A percentile compares a stretch with the other conserved stretches of the same genome.
phyloP scores from a whole-genome alignment of 2,329 filamentous ascomycete species.

The Aspergillus fijiensis region DNA sequence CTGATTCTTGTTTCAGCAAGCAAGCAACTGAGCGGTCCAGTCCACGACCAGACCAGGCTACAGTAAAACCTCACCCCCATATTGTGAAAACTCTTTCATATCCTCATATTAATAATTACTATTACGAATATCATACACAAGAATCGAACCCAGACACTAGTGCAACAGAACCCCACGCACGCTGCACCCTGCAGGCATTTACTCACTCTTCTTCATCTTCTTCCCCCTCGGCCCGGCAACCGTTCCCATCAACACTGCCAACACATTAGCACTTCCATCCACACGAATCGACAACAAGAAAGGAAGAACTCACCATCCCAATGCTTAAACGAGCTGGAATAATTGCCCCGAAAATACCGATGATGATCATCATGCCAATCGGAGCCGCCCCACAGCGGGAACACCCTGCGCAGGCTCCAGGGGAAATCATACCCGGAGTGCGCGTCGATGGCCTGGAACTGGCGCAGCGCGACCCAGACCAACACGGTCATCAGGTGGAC shows the following conservation, averaged over 20 bases:
- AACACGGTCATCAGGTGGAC: slow-evolving; percentile 97
- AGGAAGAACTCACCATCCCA: slow-evolving; percentile 63
- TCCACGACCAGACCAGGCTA: too few relatives aligned
- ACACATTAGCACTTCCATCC: background rate
- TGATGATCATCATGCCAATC: slow-evolving; percentile 95
- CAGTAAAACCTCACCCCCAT: too few relatives aligned
- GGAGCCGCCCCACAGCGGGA: slow-evolving; percentile 91
- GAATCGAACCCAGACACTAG: background rate
- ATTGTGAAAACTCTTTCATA: too few relatives aligned
- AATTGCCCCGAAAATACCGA: slow-evolving; percentile 96
- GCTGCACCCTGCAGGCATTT: too few relatives aligned
- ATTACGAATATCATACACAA: background rate
- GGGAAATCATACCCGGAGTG: slow-evolving; percentile 98
- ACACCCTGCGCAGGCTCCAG: slow-evolving; percentile 84
- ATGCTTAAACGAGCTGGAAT: slow-evolving; percentile 93
- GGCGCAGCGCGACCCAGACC: slow-evolving; percentile 80
- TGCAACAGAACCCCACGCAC: too few relatives aligned
- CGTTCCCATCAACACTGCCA: slow-evolving; percentile 24
- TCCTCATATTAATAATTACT: background rate
- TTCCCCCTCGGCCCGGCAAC: slow-evolving; percentile 23
- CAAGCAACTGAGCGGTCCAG: too few relatives aligned
- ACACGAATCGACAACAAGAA: background rate
- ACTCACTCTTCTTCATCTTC: slow-evolving; percentile 10
- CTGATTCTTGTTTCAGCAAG: too few relatives aligned
- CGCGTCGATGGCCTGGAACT: slow-evolving; percentile 95